Base-by-base conservation (phyloP, 2,329 filamentous ascomycete genomes). In the Fusarium sp. region DNA sequence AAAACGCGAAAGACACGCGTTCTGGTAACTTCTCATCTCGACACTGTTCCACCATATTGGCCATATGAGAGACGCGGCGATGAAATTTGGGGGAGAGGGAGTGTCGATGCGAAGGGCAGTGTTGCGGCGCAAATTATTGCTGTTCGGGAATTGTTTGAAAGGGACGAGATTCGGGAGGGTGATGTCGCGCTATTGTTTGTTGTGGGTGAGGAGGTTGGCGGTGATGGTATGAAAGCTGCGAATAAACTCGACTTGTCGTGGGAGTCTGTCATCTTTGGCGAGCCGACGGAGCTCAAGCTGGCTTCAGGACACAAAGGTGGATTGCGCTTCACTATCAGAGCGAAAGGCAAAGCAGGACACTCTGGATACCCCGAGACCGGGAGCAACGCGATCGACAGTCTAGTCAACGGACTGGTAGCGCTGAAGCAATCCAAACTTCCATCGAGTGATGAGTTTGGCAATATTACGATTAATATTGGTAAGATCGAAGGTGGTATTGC, bases 1-100 rank as follows among this genome's bases (percentile, higher is more conserved):
- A 48, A 40, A 7, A 40, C 30, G 7, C 56, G 60, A 23, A 21
- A 32, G 0, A 49, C 49, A 2, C 47, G 5, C 8, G 49, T 63
- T 2, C 59, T 63, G 2, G 34, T 57, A 5, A 63, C 49, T 8
- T 63, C 60, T 11, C 27, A 27, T 27, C 27, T 27, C 10, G 27
- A 27, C 27, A 27, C 27, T 27, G 27, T 27, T 11, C 27, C 27
- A 27, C 27, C 27, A 27, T 27, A 27, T 27, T 27, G 59, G 59
- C 60, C 43, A 2, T 49, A 63, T n/a, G 37, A 63, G 4, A 16
- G 49, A 12, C 59, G 59, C 1, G 59, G 43, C 9, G 42, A 63
- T 32, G 60, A 63, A 20, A 63, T 63, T 3, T 63, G 59, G 60
- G 60, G 60, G 0, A 32, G 59, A 25, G 59, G 43, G 2, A 57